Conservation (phyloP, 2,329 filamentous ascomycete genomes). For the Xylariaceae sp. region DNA sequence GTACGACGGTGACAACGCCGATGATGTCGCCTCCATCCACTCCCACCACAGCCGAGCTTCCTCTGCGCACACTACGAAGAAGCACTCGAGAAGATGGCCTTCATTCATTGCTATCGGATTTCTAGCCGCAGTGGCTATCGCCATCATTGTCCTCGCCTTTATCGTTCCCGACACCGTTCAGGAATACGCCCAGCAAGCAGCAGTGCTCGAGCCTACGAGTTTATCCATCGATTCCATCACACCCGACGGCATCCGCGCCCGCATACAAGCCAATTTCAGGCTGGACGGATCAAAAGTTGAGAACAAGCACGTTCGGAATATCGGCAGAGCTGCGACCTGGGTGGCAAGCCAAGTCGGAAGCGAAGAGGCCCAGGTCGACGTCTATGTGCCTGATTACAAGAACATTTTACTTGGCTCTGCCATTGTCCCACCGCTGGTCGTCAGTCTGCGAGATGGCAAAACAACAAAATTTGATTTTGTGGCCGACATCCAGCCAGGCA, state of each 20-base stretch:
- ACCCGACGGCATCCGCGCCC: conserved; percentile 69
- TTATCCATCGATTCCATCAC: conserved; percentile 86
- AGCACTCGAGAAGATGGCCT: conserved; percentile 63
- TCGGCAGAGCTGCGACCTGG: conserved; percentile 78
- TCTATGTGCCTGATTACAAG: conserved; percentile 81
- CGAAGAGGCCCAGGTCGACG: conserved; percentile 66
- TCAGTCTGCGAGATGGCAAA: conserved; percentile 76
- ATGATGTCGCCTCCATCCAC: conserved; percentile 32
- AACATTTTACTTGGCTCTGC: conserved; percentile 76
- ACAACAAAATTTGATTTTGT: conserved; percentile 77
- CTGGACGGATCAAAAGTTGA: conserved; percentile 76
- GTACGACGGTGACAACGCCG: conserved; percentile 39
- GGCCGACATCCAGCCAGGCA: conserved; percentile 71
- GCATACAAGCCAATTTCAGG: conserved; percentile 77
- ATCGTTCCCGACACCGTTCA: conserved; percentile 77
- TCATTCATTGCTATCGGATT: conserved; percentile 70
- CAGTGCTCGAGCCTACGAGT: conserved; percentile 77
- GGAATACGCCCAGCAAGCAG: conserved; percentile 80
- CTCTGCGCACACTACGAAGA: conserved; percentile 32
- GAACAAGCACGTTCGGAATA: conserved; percentile 66
- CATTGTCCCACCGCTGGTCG: conserved; percentile 68
- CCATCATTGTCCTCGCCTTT: conserved; percentile 76
- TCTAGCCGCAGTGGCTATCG: conserved; percentile 60
- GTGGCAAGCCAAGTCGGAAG: conserved; percentile 75
- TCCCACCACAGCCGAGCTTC: conserved; percentile 25